Evolutionary conservation across 2,329 filamentous ascomycete genomes (phyloP), one percentile per base, ranked within the genome.

Genomic region (Dothideomycetes sp.): DNA sequence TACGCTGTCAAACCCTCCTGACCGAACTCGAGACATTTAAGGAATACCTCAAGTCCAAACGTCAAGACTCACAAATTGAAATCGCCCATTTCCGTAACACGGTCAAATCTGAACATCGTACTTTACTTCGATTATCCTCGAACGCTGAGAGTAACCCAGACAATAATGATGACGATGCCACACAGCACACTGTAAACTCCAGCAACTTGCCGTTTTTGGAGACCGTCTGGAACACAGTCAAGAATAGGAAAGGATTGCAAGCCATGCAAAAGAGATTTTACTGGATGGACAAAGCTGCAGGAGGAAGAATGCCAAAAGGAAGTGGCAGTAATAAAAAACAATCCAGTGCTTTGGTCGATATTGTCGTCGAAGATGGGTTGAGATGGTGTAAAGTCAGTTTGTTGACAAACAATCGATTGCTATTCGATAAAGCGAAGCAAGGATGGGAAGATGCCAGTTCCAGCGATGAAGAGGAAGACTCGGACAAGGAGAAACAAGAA

Each of bases 331-430:
- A 52, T 39, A 48, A 48, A 36, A 55, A 65, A 39, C 68, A 70
- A 52, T 66, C 63, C 24, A 68, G 67, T 45, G 73, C 74, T 1
- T 61, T 74, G 38, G 76, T 82, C 4, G 80, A 84, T 58, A 72
- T 82, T 32, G 72, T 84, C 18, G 69, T 75, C 2, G 65, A 75
- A 42, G 69, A 75, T 54, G 80, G 80, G 9, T 60, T 69, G 43
- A 69, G 77, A 51, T 84, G 80, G 80, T 70, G 79, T 40, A 82
- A 82, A 55, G 72, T 84, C 1, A 81, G 76, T 4, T 79, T 77
- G 4, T 63, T 80, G 17, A 79, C 75, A 1, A 73, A 80, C 48
- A 75, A 69, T 44, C 67, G 78, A 37, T 61, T 84, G 20, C 59
- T 82, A 13, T 80, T 79, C 53, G 80, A 84, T 49, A 68, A 83